Base-by-base conservation (phyloP, 1,139 yeast species). In the Geotrichum siamense region DNA sequence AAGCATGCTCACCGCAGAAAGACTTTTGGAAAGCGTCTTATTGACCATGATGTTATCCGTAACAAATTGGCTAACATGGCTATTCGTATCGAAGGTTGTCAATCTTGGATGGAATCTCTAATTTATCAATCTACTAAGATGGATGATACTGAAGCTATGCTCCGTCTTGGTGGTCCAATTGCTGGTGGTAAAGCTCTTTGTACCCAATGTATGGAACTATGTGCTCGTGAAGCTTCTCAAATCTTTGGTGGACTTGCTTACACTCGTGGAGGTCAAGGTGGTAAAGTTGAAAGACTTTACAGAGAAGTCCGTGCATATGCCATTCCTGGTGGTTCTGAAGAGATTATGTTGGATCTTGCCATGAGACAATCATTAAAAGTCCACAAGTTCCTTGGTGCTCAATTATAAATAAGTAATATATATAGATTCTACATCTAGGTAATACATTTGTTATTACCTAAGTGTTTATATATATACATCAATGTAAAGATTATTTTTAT, bases 241-340 rank as follows among this genome's bases (percentile, higher is more conserved):
- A 64, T 68, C 52, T 68, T 67, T 52, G 72, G 72, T 33, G 72
- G 72, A 30, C 59, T 68, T 17, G 54, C 70, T n/a, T 68, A 68
- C 54, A 65, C 70, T 42, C 64, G 64, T 20, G 72, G 72, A 27
- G 72, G 72, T 39, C 64, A 61, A 48, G 72, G 69, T 39, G 71
- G 67, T 23, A 63, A 63, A 47, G 68, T 68, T 34, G 72, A 68
- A 57, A 63, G 72, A 12, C 53, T 68, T 28, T 67, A 65, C 57
- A 55, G 72, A 31, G 72, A 68, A 48, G 70, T 66, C 26, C 60
- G 71, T 15, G 71, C 72, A 5, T 62, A 62, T 48, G 69, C 71
- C 23, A 67, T 68, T 44, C 72, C 72, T 8, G 72, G 72, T 34
- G 72, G 72, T 8, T 66, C 71, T 9, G 70, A 68, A 51, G 72